phyloP scores from a whole-genome alignment of 768 basidiomycete genomes.

The Pleurotus sapidus region DNA sequence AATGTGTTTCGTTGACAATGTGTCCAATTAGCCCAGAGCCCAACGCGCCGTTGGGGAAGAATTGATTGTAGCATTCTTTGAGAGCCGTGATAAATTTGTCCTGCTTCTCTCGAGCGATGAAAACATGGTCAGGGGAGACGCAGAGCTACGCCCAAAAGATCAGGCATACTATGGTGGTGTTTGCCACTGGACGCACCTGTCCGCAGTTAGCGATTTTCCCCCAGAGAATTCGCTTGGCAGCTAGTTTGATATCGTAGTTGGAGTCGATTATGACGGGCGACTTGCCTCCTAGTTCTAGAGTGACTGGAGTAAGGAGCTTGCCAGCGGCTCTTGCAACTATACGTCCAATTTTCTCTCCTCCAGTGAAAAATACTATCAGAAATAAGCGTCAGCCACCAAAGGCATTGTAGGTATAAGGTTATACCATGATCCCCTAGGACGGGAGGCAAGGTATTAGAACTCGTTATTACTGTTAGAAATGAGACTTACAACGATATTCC shows the following conservation, averaged over 20 bases:
- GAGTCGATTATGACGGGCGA: conserved; percentile 41
- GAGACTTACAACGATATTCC: no score
- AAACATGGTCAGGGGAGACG: conserved; percentile 48
- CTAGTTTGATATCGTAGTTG: conserved; percentile 38
- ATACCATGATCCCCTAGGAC: conserved; percentile 25
- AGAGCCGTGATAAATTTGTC: conserved; percentile 45
- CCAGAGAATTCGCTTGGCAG: conserved; percentile 65
- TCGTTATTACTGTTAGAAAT: no score
- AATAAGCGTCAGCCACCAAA: background rate
- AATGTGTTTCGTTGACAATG: conserved; percentile 55
- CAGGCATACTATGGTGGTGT: background rate
- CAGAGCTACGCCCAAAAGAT: conserved; percentile 48
- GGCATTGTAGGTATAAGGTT: background rate
- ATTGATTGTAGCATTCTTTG: conserved; percentile 36
- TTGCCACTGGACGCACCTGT: conserved; percentile 35
- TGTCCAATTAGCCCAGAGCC: conserved; percentile 39
- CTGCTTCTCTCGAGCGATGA: conserved; percentile 36
- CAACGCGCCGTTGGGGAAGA: conserved; percentile 55
- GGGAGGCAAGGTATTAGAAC: no score
- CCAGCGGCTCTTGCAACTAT: conserved; percentile 51
- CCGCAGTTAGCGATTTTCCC: conserved; percentile 67
- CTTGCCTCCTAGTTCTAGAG: conserved; percentile 56
- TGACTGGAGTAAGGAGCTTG: conserved; percentile 50
- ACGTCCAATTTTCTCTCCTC: conserved; percentile 38
- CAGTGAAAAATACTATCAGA: conserved; percentile 16